These are phyloP conservation scores for Clonostachys byssicola DNA, from an alignment of 2,329 filamentous ascomycete species.

Conservation along the genomic window DNA sequence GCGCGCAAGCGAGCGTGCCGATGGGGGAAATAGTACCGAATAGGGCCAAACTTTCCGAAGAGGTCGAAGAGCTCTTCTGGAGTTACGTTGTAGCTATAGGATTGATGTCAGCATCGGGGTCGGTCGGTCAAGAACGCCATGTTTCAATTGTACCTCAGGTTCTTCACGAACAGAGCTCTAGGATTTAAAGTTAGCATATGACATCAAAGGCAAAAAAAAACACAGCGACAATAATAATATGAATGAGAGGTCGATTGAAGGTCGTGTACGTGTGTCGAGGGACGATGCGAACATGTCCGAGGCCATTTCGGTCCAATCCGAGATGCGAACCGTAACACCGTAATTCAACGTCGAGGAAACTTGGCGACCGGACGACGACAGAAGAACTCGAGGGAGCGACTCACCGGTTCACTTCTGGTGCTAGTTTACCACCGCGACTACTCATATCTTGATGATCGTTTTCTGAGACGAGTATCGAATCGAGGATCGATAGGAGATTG, in stretches of 20 bases:
- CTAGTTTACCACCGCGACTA: constrained; percentile 95
- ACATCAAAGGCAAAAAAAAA: background rate
- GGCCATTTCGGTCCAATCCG: no score
- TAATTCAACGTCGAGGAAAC: no score
- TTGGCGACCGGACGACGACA: background rate
- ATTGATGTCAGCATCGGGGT: constrained; percentile 47
- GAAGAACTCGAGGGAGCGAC: constrained; percentile 5
- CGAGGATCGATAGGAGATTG: constrained; percentile 11
- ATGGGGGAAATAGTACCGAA: constrained; percentile 61
- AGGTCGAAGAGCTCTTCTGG: constrained; percentile 97
- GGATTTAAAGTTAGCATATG: constrained; percentile 21
- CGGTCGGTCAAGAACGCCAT: background rate
- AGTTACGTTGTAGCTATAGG: constrained; percentile 91
- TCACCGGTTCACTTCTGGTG: constrained; percentile 97
- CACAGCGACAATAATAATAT: background rate
- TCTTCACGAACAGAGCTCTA: constrained; percentile 99
- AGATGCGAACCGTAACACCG: no score
- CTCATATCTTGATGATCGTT: constrained; percentile 71
- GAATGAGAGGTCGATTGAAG: background rate
- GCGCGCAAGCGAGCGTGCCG: no score
- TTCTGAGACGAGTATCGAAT: constrained; percentile 9
- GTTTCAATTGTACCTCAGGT: constrained; percentile 68
- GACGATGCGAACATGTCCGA: background rate
- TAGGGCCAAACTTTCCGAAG: constrained; percentile 95
- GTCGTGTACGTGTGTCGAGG: background rate